phyloP scores from a whole-genome alignment of 2,329 filamentous ascomycete species.

The Talaromyces sp. region DNA sequence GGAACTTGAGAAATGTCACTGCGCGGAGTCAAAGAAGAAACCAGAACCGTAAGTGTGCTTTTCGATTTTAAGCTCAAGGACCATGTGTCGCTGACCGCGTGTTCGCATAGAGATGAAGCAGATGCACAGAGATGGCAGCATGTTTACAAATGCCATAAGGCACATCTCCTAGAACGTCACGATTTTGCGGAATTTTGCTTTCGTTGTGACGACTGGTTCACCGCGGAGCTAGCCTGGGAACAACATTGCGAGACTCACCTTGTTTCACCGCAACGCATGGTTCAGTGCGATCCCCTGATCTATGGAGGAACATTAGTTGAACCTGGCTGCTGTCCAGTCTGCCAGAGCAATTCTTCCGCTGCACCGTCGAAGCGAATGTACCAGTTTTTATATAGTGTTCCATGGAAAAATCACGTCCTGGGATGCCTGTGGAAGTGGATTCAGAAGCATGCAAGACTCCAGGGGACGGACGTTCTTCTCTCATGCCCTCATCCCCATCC shows the following conservation, averaged over 20 bases:
- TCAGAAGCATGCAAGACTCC: neutral
- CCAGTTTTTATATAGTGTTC: neutral
- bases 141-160: too few relatives aligned
- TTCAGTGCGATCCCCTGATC: neutral
- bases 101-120: too few relatives aligned
- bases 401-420: neutral
- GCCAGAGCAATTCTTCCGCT: neutral
- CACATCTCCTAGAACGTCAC: too few relatives aligned
- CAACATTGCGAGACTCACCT: neutral
- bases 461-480: neutral
- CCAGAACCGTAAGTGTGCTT: too few relatives aligned
- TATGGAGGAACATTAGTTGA: neutral
- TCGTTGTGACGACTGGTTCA: too few relatives aligned
- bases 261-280: neutral
- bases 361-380: neutral
- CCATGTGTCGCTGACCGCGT: too few relatives aligned
- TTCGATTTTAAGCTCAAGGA: too few relatives aligned
- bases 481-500: neutral
- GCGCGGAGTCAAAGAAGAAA: too few relatives aligned
- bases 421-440: neutral
- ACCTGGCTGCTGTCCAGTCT: neutral
- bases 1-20: too few relatives aligned
- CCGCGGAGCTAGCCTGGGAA: neutral
- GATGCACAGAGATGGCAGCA: too few relatives aligned
- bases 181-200: too few relatives aligned